Percentiles rank a stretch among this genome's conserved stretches.
phyloP scores from a whole-genome alignment of 2,329 filamentous ascomycete genomes.

The Trichoderma citrinoviride region DNA sequence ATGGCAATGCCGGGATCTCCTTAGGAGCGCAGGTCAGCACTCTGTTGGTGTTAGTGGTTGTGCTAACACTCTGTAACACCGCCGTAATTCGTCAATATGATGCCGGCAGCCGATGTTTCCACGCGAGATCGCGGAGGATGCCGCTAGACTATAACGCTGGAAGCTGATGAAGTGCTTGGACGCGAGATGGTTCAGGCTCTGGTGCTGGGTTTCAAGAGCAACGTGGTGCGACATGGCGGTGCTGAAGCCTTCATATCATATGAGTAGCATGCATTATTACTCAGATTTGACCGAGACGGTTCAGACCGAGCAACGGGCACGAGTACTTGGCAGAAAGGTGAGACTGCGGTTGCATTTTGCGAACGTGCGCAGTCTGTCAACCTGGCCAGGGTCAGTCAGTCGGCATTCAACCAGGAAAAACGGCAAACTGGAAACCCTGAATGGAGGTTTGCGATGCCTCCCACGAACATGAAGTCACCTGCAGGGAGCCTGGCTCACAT shows the following conservation, averaged over 20 bases:
- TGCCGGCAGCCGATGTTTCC: neutral
- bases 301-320: neutral
- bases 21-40: no score
- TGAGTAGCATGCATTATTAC: neutral
- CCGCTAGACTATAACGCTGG: neutral
- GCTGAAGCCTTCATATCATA: neutral
- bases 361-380: no score
- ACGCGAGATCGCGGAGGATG: conserved; percentile 10
- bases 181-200: neutral
- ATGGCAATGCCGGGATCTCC: no score
- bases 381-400: no score
- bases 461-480: no score
- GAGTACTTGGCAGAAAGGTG: neutral
- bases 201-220: conserved; percentile 7
- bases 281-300: neutral
- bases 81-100: neutral
- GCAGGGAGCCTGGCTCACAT: no score
- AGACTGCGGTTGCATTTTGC: no score
- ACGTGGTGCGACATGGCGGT: conserved; percentile 5
- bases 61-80: neutral
- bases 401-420: no score
- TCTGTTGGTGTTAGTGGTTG: neutral
- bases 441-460: no score
- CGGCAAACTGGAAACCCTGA: no score
- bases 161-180: neutral